These are phyloP conservation scores for Cercospora citrullina DNA, from an alignment of 2,329 filamentous ascomycete species.

Conservation along the genomic window DNA sequence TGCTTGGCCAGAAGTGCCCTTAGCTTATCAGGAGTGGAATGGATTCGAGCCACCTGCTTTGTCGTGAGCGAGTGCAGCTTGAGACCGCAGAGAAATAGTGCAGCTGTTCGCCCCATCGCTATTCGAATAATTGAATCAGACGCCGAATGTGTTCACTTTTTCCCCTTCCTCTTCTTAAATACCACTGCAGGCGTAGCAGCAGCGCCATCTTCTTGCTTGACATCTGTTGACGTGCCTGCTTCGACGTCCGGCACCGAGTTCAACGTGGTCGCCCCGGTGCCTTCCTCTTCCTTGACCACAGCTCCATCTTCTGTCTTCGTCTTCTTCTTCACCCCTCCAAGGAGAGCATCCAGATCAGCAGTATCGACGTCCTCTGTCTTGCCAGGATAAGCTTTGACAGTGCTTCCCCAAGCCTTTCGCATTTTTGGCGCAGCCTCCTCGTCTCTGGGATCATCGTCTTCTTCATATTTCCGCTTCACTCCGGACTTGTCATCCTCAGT, in stretches of 20 bases:
- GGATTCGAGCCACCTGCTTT: slow-evolving; percentile 18
- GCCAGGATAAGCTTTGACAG: slow-evolving; percentile 48
- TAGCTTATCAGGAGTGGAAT: slow-evolving; percentile 27
- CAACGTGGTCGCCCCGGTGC: slow-evolving; percentile 36
- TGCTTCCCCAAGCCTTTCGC: slow-evolving; percentile 48
- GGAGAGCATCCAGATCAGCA: slow-evolving; percentile 63
- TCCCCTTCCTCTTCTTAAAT: slow-evolving; percentile 74
- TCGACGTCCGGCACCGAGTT: slow-evolving; percentile 27
- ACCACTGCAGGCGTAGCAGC: slow-evolving; percentile 56
- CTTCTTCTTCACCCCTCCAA: slow-evolving; percentile 40
- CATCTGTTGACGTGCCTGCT: slow-evolving; percentile 1
- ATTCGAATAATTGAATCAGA: not conserved
- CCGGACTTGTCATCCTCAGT: slow-evolving; percentile 31
- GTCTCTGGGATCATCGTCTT: slow-evolving; percentile 62
- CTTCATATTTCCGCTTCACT: slow-evolving; percentile 56
- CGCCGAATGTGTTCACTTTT: slow-evolving; percentile 34
- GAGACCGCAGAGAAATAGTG: not conserved
- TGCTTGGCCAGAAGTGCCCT: slow-evolving; percentile 36
- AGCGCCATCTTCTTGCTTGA: slow-evolving; percentile 24
- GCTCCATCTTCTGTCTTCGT: slow-evolving; percentile 34
- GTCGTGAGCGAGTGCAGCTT: not conserved
- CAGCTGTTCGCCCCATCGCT: not conserved
- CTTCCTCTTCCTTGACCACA: slow-evolving; percentile 34
- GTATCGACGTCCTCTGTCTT: slow-evolving; percentile 51
- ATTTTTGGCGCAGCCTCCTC: slow-evolving; percentile 45